A percentile compares a stretch with the other conserved stretches of the same genome.
Evolutionary conservation across 1,284 basidiomycete species (phyloP).

Genomic region (Paramarasmius palmivorus): DNA sequence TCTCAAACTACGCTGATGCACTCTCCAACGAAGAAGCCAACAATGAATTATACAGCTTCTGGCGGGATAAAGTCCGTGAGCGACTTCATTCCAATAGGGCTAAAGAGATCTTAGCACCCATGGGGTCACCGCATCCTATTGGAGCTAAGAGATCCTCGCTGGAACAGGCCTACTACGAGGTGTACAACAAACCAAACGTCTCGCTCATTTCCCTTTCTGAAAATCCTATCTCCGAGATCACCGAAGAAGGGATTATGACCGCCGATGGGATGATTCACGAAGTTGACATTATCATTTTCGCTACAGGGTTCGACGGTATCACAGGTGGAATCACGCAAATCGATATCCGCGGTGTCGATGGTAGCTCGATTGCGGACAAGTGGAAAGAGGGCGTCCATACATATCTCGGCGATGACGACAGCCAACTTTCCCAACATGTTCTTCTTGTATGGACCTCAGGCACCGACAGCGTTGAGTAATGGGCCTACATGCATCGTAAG

Average conservation of each 20-base stretch:
- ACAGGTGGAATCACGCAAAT: conserved; percentile 27
- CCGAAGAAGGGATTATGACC: conserved; percentile 20
- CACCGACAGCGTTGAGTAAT: conserved; percentile 24
- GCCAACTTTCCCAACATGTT: conserved; percentile 27
- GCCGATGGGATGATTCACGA: conserved; percentile 23
- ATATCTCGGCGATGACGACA: conserved; percentile 20
- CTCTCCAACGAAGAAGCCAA: conserved; percentile 21
- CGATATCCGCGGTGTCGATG: conserved; percentile 23
- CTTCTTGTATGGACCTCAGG: conserved; percentile 25
- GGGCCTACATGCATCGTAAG: conserved; percentile 24
- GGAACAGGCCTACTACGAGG: conserved; percentile 25
- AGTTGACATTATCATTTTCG: conserved; percentile 23
- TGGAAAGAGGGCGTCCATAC: conserved; percentile 22
- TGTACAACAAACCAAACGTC: conserved; percentile 25
- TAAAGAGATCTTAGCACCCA: too few species aligned
- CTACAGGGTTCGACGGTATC: conserved; percentile 28
- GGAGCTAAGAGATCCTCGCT: conserved; percentile 20
- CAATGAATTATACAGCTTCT: conserved; percentile 23
- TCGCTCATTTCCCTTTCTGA: conserved; percentile 21
- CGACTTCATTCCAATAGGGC: too few species aligned
- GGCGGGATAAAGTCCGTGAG: conserved; percentile 24
- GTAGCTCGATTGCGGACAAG: conserved; percentile 20
- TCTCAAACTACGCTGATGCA: conserved; percentile 17
- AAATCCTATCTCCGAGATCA: conserved; percentile 22
- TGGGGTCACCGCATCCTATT: conserved; percentile 21